phyloP scores from a whole-genome alignment of 2,329 filamentous ascomycete genomes.

The Bipolaris sorokiniana region DNA sequence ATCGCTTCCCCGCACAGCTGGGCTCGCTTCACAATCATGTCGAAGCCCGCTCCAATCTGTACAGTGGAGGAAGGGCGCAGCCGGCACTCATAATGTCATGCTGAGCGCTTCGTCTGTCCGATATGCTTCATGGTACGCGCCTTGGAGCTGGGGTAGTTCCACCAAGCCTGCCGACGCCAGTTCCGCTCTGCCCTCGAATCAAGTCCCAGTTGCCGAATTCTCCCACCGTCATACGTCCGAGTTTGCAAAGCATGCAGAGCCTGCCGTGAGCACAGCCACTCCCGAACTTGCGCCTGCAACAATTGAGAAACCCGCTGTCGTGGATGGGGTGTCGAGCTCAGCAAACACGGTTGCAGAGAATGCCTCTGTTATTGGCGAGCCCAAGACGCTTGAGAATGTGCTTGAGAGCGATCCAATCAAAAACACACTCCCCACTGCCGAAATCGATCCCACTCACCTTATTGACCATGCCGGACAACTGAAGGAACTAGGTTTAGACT shows the following conservation, averaged over 20 bases:
- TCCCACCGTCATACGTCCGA: slow-evolving; percentile 21
- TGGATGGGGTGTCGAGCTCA: slow-evolving; percentile 30
- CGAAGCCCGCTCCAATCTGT: slow-evolving; percentile 37
- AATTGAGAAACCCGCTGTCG: slow-evolving; percentile 39
- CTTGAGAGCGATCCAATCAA: slow-evolving; percentile 24
- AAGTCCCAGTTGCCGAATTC: slow-evolving; percentile 31
- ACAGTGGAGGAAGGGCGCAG: slow-evolving; percentile 35
- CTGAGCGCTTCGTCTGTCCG: slow-evolving; percentile 35
- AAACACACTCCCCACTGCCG: slow-evolving; percentile 19
- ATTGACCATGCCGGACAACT: slow-evolving; percentile 83
- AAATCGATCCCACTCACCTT: slow-evolving; percentile 59
- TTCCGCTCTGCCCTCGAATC: slow-evolving; percentile 17
- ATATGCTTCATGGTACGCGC: slow-evolving; percentile 45
- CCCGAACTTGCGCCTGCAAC: slow-evolving; percentile 47
- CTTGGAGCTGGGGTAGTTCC: slow-evolving; percentile 44
- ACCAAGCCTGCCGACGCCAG: slow-evolving; percentile 30
- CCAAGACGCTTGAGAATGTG: slow-evolving; percentile 31
- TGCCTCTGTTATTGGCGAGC: slow-evolving; percentile 12
- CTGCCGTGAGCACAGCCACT: slow-evolving; percentile 38
- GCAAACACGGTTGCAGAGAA: slow-evolving; percentile 14
- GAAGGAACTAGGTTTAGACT: slow-evolving; percentile 82
- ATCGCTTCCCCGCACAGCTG: slow-evolving; percentile 33
- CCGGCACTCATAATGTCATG: slow-evolving; percentile 21
- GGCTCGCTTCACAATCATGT: slow-evolving; percentile 26
- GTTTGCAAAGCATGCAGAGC: slow-evolving; percentile 19